A percentile compares a stretch with the other conserved stretches of the same genome.
phyloP scores from a whole-genome alignment of 768 basidiomycete genomes.

The Leccinum variicolor region DNA sequence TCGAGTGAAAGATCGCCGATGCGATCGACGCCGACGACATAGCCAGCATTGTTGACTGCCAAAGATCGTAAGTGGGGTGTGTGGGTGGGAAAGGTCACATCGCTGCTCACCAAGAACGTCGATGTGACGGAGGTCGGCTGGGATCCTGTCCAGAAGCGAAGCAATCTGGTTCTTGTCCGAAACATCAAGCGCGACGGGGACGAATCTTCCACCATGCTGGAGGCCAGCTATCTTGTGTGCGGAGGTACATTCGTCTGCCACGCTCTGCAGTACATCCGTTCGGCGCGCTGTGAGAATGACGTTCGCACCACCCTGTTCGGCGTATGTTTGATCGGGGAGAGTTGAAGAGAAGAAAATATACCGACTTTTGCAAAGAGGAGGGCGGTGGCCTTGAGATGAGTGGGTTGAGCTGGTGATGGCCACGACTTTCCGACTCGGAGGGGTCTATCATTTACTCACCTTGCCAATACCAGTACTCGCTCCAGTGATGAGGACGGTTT shows the following conservation, averaged over 20 bases:
- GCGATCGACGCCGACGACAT: slow-evolving; percentile 82
- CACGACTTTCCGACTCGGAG: neutral
- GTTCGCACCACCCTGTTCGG: slow-evolving; percentile 74
- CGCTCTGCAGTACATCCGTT: slow-evolving; percentile 64
- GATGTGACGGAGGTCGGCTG: slow-evolving; percentile 62
- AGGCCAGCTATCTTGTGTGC: slow-evolving; percentile 74
- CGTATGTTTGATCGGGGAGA: neutral
- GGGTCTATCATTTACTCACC: slow-evolving; percentile 41
- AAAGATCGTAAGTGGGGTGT: neutral
- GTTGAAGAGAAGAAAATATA: neutral
- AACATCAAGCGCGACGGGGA: slow-evolving; percentile 72
- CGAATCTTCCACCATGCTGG: slow-evolving; percentile 75
- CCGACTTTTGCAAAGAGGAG: slow-evolving; percentile 82
- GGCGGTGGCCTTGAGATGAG: slow-evolving; percentile 66
- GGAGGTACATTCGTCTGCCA: slow-evolving; percentile 59
- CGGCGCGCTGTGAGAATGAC: slow-evolving; percentile 83
- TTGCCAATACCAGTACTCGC: slow-evolving; percentile 90
- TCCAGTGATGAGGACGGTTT: slow-evolving; percentile 86
- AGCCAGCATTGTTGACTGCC: slow-evolving; percentile 79
- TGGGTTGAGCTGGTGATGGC: neutral
- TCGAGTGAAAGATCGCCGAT: slow-evolving; percentile 77
- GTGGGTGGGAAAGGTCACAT: neutral
- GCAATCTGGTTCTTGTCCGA: slow-evolving; percentile 73
- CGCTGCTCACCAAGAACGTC: slow-evolving; percentile 73
- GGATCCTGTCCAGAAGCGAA: slow-evolving; percentile 66